These are phyloP conservation scores for Paramecium biaurelia DNA, from an alignment of 73 alveolate genomes.

Conservation along the genomic window DNA sequence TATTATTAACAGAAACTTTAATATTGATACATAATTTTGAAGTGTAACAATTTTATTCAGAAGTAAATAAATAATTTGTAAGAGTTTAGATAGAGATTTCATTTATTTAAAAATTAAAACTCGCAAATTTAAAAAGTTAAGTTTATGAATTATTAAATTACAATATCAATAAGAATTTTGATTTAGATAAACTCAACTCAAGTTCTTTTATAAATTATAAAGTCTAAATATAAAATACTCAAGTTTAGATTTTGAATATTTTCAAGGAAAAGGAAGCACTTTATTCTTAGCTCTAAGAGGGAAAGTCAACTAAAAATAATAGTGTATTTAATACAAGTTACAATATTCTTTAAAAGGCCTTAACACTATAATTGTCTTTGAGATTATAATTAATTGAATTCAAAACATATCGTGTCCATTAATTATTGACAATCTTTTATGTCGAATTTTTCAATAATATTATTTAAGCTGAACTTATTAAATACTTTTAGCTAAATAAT, in stretches of 20 bases:
- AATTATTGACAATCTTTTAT: background rate
- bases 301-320: background rate
- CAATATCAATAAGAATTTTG: background rate
- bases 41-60: background rate
- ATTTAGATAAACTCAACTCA: background rate
- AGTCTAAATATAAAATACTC: background rate
- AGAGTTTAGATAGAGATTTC: background rate
- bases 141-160: too few species aligned
- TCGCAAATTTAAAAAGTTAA: too few species aligned
- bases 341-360: background rate
- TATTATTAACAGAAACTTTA: background rate
- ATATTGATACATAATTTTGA: background rate
- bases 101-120: background rate
- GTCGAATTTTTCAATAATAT: background rate
- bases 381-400: background rate
- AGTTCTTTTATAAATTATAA: background rate
- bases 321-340: background rate
- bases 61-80: background rate
- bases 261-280: background rate
- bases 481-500: too few species aligned
- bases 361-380: too few species aligned
- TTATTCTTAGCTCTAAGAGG: background rate
- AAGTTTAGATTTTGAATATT: background rate
- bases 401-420: background rate
- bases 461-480: background rate